Base-by-base conservation (phyloP, 164 flowering plant genomes). In the Cinnamomum micranthum region DNA sequence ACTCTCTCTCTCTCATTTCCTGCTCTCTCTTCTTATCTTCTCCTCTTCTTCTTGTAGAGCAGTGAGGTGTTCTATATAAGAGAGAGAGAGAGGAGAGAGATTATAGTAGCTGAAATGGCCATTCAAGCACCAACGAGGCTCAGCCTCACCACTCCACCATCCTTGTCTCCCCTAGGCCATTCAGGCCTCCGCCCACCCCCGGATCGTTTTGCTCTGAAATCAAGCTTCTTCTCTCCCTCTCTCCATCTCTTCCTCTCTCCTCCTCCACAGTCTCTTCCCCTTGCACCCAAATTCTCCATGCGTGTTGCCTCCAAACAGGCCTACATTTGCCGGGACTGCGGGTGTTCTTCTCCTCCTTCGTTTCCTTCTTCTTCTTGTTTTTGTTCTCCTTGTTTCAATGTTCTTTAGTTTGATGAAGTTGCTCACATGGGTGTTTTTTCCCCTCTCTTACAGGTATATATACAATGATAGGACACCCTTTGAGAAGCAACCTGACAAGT, bases 311-410 rank as follows among this genome's bases (percentile, higher is more conserved):
- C 94, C 68, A 93, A 90, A 80, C 92, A 93, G 77, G 83, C 98
- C 81, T 95, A 95, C 74, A 92, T 95, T 72, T 95, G 98, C 73
- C 91, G 95, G 22, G 98, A 95, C 77, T 95, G 98, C 86, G 98
- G 99, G 98, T 95, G 63, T 27, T 14, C 17, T 64, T 72, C 33
- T 77, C 20, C 28, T 59, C 71, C 50, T 72, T 17, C 15, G 59
- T 47, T 15, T 35, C n/a, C n/a, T 50, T 25, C 55, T 73, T 60
- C 47, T 68, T 50, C 51, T 68, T 47, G 14, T 27, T 47, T 66
- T 62, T 47, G 24, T 50, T 59, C 12, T 28, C 24, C 15, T 25
- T 3, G 0, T 67, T 1, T 20, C 3, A 50, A 4, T 51, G 41
- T 59, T 47, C 12, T n/a, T 19, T 23, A 19, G 55, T 20, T 22